Evolutionary conservation across 371 early-diverging fungal genomes (phyloP), one percentile per base, ranked within the genome.

Genomic region (Lichtheimia corymbifera): DNA sequence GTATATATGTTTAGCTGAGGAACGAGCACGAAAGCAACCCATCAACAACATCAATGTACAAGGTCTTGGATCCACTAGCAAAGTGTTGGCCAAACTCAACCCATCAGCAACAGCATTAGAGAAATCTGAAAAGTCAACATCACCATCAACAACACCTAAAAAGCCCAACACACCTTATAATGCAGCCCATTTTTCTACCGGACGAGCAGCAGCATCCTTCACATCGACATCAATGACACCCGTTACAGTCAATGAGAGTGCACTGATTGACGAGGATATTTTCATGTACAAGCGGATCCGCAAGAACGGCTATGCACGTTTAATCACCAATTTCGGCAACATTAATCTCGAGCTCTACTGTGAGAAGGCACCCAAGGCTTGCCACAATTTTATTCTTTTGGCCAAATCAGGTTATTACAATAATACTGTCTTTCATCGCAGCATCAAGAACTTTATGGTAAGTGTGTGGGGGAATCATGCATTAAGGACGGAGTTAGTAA

Each of bases 391-490:
- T 71, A 81, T 97, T 42, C 80, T 87, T 82, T 80, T 97, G 49
- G 89, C 94, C 1, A 91, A 90, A 71, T 53, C 76, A 12, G 95
- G 91, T 2, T 95, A 95, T 63, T 95, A 97, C 74, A 87, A 93
- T 55, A 74, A 80, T 35, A 80, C 81, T 15, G 70, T 73, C 9
- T 97, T 98, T 72, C 97, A 97, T 78, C 86, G 97, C 56, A 85
- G 82, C 50, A 97, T 98, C 63, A 87, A 85, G 58, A 86, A 89
- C 30, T 98, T 97, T 66, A 97, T 98, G 94, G 84, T 86, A 77
- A 67, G 54, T 44, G 6, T 25, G 15, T 42, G 20, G 20, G 24
- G 4, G 6, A 20, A 22, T 25, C 27, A 6, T 7, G 30, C 18
- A 42, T 20, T 43, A 25, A 14, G 14, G 18, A 57, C 24, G 20